Percentiles rank a stretch among this genome's conserved stretches.
Conservation (phyloP, 352 stramenopile genomes). For the Pythium dissotocum region DNA sequence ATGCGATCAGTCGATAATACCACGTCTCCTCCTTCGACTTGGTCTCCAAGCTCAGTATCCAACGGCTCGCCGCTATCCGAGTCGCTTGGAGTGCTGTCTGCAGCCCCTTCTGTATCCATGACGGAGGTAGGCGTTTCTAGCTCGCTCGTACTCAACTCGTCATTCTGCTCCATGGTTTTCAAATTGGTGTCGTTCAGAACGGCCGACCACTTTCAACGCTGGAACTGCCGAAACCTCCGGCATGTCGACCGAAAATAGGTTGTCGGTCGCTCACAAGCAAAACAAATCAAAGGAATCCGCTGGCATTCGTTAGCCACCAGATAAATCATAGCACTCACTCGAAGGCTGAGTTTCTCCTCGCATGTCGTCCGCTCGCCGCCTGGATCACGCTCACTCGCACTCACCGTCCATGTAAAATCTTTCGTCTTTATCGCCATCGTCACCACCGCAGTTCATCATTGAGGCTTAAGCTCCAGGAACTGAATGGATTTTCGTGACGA, state of each 20-base stretch:
- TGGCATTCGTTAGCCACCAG: too few species aligned
- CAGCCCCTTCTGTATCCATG: neutral
- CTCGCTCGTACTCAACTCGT: neutral
- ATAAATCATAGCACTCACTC: too few species aligned
- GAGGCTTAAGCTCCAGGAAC: too few species aligned
- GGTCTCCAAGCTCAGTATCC: neutral
- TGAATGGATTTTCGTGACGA: too few species aligned
- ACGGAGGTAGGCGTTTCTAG: too few species aligned
- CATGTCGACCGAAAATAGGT: neutral
- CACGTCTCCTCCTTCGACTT: neutral
- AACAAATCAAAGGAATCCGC: too few species aligned
- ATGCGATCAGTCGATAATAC: conserved; percentile 16
- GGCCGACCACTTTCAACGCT: neutral
- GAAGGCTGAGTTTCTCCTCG: too few species aligned
- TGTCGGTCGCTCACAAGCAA: too few species aligned
- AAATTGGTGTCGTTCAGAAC: neutral
- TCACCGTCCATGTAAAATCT: too few species aligned
- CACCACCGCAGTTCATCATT: neutral
- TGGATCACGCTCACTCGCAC: too few species aligned
- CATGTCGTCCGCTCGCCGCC: too few species aligned
- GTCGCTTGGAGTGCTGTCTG: neutral
- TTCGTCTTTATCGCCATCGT: too few species aligned
- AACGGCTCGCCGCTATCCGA: neutral
- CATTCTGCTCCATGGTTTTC: neutral
- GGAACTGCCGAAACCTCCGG: neutral